Evolutionary conservation across 352 stramenopile genomes (phyloP).

Genomic region (Globisporangium cystogenes): DNA sequence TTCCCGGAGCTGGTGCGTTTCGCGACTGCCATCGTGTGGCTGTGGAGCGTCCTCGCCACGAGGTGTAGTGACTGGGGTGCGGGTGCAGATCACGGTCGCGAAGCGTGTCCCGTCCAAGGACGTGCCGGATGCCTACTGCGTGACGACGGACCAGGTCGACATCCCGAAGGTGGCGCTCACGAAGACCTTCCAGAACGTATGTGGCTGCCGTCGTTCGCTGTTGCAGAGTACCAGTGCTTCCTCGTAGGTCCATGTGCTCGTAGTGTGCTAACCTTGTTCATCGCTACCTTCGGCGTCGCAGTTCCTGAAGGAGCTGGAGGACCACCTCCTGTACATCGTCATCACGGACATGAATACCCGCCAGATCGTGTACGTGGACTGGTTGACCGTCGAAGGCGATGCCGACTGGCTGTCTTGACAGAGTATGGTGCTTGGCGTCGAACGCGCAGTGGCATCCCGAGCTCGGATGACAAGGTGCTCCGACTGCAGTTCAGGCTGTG

Average conservation of each 20-base stretch:
- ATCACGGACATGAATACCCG: constrained; percentile 76
- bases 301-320: constrained; percentile 57
- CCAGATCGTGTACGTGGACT: constrained; percentile 39
- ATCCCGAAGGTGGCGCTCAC: constrained; percentile 54
- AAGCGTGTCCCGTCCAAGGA: constrained; percentile 56
- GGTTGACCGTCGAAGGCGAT: not conserved
- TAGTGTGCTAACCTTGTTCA: not conserved
- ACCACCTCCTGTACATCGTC: constrained; percentile 68
- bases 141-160: constrained; percentile 59
- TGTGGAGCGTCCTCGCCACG: not conserved
- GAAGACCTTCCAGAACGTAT: constrained; percentile 37
- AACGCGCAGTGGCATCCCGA: constrained; percentile 52
- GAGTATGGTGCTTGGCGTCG: not conserved
- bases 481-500: constrained; percentile 58
- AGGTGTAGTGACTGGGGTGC: not conserved
- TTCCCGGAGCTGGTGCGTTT: constrained; percentile 63
- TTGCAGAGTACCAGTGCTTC: not conserved
- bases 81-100: constrained; percentile 45
- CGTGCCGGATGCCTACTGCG: constrained; percentile 56
- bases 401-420: too few species aligned
- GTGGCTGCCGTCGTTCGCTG: not conserved
- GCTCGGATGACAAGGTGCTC: constrained; percentile 52
- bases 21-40: not conserved
- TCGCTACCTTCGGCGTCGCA: too few species aligned
- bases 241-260: not conserved